Conservation (phyloP, 129 eudicot species). For the Flaveria brownii region DNA sequence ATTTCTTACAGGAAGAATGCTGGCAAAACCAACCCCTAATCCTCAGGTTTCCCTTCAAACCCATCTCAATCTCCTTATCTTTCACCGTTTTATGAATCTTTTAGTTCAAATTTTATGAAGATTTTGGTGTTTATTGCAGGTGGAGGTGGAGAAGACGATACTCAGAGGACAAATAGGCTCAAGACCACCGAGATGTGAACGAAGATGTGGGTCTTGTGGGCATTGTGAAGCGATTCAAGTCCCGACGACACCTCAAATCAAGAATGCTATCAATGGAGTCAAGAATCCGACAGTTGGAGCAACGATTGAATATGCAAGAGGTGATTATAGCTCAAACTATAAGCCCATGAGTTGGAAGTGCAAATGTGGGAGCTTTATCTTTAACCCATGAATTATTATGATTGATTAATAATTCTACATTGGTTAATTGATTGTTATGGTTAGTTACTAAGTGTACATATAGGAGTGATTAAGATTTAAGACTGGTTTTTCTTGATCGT, state of each 20-base stretch:
- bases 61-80: background rate
- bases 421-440: background rate
- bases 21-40: conserved; percentile 31
- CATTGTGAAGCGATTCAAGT: conserved; percentile 93
- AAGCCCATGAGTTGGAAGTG: conserved; percentile 95
- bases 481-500: conserved; percentile 14
- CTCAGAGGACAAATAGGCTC: conserved; percentile 71
- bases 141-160: conserved; percentile 43
- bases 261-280: conserved; percentile 24
- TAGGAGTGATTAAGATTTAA: background rate
- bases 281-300: conserved; percentile 35
- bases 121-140: background rate
- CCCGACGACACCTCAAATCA: conserved; percentile 68
- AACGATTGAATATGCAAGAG: conserved; percentile 50
- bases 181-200: conserved; percentile 85
- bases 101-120: background rate
- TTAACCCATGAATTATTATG: conserved; percentile 59
- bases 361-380: conserved; percentile 78
- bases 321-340: conserved; percentile 63
- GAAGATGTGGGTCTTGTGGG: conserved; percentile 71
- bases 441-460: conserved; percentile 36
- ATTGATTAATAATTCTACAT: background rate
- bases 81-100: background rate
- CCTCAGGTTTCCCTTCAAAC: conserved; percentile 33
- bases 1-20: conserved; percentile 45